These are phyloP conservation scores for Pestalotiopsis sp. DNA, from an alignment of 2,329 filamentous ascomycete species.

Conservation along the genomic window DNA sequence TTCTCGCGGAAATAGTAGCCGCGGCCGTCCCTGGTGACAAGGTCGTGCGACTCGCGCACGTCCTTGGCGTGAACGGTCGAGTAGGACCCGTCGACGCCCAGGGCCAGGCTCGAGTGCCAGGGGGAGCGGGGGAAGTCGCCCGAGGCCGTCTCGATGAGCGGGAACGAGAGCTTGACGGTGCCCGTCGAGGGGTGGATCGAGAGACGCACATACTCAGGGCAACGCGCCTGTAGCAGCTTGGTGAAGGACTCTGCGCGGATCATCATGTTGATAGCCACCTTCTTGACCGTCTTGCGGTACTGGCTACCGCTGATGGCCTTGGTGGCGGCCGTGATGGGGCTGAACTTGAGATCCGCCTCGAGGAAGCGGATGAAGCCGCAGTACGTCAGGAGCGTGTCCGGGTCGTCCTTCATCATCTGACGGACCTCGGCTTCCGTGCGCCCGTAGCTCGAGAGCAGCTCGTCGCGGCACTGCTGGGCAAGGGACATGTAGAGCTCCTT, in stretches of 20 bases:
- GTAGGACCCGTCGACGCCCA: background rate
- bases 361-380: background rate
- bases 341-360: background rate
- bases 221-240: constrained; percentile 15
- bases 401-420: background rate
- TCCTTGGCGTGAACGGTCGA: background rate
- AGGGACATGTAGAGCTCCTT: background rate
- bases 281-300: background rate
- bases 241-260: background rate
- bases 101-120: background rate
- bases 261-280: background rate
- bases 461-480: background rate
- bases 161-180: background rate
- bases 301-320: background rate
- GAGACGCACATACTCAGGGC: background rate
- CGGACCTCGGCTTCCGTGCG: background rate
- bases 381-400: background rate
- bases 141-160: background rate
- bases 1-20: background rate
- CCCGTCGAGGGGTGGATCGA: background rate
- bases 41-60: background rate
- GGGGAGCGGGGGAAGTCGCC: background rate
- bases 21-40: background rate
- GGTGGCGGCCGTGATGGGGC: background rate
- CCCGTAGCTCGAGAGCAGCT: background rate